These are phyloP conservation scores for Hibiscus trionum DNA, from an alignment of 345 rosid genomes.

Conservation along the genomic window DNA sequence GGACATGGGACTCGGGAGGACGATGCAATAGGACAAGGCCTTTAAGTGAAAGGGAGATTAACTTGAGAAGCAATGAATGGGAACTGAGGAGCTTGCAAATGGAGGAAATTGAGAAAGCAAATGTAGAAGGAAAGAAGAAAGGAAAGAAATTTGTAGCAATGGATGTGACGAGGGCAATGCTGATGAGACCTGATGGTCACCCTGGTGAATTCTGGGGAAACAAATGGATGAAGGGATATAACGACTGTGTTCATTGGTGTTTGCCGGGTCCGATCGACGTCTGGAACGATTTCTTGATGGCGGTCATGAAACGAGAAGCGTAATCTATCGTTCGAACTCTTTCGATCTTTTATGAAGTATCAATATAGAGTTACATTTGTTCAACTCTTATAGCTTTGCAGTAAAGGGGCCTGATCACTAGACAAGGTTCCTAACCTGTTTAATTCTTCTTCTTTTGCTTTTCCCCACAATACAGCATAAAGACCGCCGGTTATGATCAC, in stretches of 20 bases:
- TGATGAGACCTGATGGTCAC: slow-evolving; percentile 82
- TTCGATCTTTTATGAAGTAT: neutral
- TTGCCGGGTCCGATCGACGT: slow-evolving; percentile 75
- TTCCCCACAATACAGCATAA: slow-evolving; percentile 9
- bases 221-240: slow-evolving; percentile 72
- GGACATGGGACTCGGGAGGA: slow-evolving; percentile 74
- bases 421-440: neutral
- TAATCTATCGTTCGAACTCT: neutral
- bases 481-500: neutral
- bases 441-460: slow-evolving; percentile 8
- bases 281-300: slow-evolving; percentile 72
- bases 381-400: neutral
- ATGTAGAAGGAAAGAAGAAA: slow-evolving; percentile 4
- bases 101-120: slow-evolving; percentile 32
- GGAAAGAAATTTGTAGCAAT: slow-evolving; percentile 39
- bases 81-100: slow-evolving; percentile 47
- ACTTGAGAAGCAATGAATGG: slow-evolving; percentile 30
- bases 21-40: slow-evolving; percentile 55
- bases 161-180: slow-evolving; percentile 66
- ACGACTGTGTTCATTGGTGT: slow-evolving; percentile 88
- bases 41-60: slow-evolving; percentile 16
- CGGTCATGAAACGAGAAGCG: slow-evolving; percentile 23
- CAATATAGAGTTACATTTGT: neutral
- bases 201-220: slow-evolving; percentile 68
- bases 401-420: neutral